These are phyloP conservation scores for Aspergillus fumigatus DNA, from an alignment of 2,329 filamentous ascomycete genomes.

Conservation along the genomic window DNA sequence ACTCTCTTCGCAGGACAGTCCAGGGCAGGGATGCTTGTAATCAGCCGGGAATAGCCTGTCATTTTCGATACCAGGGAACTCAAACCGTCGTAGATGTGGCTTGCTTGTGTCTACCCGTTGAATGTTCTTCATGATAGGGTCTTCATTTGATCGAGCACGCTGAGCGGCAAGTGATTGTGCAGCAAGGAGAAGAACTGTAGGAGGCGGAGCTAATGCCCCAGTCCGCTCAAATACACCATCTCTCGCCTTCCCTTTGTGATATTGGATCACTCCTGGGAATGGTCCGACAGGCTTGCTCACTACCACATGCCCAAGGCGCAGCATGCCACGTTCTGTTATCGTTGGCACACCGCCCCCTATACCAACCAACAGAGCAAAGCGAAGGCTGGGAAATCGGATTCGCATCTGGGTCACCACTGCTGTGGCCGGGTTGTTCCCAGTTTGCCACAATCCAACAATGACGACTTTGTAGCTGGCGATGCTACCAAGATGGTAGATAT, in stretches of 20 bases:
- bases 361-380: conserved; percentile 15
- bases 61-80: conserved; percentile 6
- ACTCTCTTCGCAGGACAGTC: conserved; percentile 3
- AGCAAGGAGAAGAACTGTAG: conserved; percentile 11
- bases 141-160: conserved; percentile 1
- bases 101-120: conserved; percentile 1
- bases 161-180: conserved; percentile 6
- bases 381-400: conserved; percentile 16
- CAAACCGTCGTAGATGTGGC: conserved; percentile 1
- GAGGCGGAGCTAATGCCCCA: conserved; percentile 11
- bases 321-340: conserved; percentile 6
- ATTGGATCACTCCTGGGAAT: conserved; percentile 11
- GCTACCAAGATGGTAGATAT: too few relatives aligned
- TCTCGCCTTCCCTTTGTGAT: conserved; percentile 11
- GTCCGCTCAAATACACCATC: conserved; percentile 7
- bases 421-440: conserved; percentile 16
- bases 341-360: conserved; percentile 16
- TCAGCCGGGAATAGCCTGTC: conserved; percentile 9
- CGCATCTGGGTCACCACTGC: conserved; percentile 16
- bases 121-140: conserved; percentile 4
- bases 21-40: conserved; percentile 7
- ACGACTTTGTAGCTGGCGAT: too few relatives aligned
- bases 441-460: too few relatives aligned
- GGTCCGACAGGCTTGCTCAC: conserved; percentile 13
- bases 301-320: conserved; percentile 19